A percentile compares a stretch with the other conserved stretches of the same genome.
These are phyloP conservation scores for Phytophthora sp. DNA, from an alignment of 352 stramenopile genomes.

Conservation along the genomic window DNA sequence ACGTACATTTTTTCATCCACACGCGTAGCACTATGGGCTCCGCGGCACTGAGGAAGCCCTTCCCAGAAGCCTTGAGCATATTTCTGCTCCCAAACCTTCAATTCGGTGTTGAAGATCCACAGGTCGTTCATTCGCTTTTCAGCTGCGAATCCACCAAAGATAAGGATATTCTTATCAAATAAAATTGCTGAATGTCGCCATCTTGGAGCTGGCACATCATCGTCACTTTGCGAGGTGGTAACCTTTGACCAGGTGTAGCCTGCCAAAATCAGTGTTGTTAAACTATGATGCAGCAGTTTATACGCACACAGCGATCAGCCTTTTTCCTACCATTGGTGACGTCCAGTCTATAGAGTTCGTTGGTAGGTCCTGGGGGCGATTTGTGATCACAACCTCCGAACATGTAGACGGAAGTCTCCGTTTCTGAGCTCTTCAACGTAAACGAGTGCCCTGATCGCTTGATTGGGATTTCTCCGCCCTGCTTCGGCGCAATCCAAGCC, in stretches of 20 bases:
- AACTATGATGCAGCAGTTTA: too few species aligned
- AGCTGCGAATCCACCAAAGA: conserved; percentile 95
- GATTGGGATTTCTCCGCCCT: conserved; percentile 92
- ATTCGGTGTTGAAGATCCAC: conserved; percentile 95
- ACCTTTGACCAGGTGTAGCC: conserved; percentile 80
- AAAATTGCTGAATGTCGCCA: conserved; percentile 89
- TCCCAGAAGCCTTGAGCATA: conserved; percentile 90
- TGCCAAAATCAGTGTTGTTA: too few species aligned
- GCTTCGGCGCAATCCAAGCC: conserved; percentile 88
- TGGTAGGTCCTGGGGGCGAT: conserved; percentile 91
- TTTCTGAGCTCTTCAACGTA: conserved; percentile 83
- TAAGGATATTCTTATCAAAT: conserved; percentile 87
- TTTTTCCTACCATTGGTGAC: conserved; percentile 69
- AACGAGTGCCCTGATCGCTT: conserved; percentile 96
- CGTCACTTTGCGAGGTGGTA: conserved; percentile 34
- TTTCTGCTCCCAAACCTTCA: conserved; percentile 94
- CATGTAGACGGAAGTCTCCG: conserved; percentile 77
- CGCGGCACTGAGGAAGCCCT: conserved; percentile 89
- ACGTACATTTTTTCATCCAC: conserved; percentile 92
- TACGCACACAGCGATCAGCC: too few species aligned
- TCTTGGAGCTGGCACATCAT: conserved; percentile 70
- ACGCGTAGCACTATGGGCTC: conserved; percentile 91
- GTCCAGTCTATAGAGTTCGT: conserved; percentile 95
- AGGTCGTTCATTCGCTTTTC: conserved; percentile 96
- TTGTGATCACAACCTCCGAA: conserved; percentile 93